Evolutionary conservation across 371 early-diverging fungal genomes (phyloP).

Genomic region (Lichtheimia corymbifera): DNA sequence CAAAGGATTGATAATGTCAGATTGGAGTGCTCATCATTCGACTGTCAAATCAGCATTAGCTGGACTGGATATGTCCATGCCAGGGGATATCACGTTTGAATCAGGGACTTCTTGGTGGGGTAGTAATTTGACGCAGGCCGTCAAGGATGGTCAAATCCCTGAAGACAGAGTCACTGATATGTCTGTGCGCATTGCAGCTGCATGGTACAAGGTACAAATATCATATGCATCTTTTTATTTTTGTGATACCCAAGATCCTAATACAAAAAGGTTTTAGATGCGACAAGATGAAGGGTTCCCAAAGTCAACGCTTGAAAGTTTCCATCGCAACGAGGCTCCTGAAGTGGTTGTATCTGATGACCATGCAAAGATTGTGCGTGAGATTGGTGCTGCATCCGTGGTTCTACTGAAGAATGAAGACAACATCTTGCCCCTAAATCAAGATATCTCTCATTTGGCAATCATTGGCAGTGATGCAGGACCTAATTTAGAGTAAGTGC

Average conservation of each 20-base stretch:
- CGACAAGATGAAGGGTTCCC: conserved; percentile 41
- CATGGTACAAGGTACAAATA: conserved; percentile 43
- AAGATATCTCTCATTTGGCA: conserved; percentile 30
- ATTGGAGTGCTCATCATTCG: conserved; percentile 37
- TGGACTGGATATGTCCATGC: conserved; percentile 68
- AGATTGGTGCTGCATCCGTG: conserved; percentile 51
- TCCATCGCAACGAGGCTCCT: conserved; percentile 18
- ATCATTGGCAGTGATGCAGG: conserved; percentile 58
- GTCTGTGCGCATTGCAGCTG: conserved; percentile 57
- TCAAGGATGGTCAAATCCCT: conserved; percentile 23
- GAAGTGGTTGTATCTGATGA: conserved; percentile 42
- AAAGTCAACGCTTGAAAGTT: conserved; percentile 27
- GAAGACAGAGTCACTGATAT: conserved; percentile 51
- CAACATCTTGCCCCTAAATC: conserved; percentile 35
- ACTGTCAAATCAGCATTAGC: conserved; percentile 34
- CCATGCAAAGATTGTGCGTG: conserved; percentile 36
- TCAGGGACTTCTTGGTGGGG: conserved; percentile 37
- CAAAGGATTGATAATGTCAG: conserved; percentile 43
- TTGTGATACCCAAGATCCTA: conserved; percentile 18
- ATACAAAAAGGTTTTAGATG: conserved; percentile 7
- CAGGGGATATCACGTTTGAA: conserved; percentile 32
- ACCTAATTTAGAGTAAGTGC: conserved; percentile 25
- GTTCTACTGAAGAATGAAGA: conserved; percentile 51
- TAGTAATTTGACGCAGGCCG: conserved; percentile 30
- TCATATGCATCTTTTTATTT: not conserved